Percentiles rank a stretch among this genome's conserved stretches.
Conservation (phyloP, 106 monocot species). For the Allium fistulosum region DNA sequence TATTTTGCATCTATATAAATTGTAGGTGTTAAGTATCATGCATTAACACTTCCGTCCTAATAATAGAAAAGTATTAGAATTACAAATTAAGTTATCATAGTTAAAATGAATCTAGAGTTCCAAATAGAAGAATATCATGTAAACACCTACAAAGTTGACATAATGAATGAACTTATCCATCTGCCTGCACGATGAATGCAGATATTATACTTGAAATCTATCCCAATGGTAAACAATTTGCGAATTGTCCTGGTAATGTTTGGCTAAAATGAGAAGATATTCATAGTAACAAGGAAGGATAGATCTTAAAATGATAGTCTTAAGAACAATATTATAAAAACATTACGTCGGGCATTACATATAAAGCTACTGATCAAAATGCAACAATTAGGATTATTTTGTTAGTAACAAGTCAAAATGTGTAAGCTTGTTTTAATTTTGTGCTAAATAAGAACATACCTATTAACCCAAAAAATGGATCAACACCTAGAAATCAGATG, state of each 20-base stretch:
- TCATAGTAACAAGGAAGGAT: too few relatives aligned
- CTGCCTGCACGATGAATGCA: conserved; percentile 76
- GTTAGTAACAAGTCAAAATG: too few relatives aligned
- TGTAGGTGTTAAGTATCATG: conserved; percentile 88
- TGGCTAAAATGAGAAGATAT: conserved; percentile 41
- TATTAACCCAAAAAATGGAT: too few relatives aligned
- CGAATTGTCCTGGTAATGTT: conserved; percentile 80
- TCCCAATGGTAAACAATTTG: conserved; percentile 94
- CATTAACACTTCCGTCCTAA: conserved; percentile 97
- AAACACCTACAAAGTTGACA: conserved; percentile 55
- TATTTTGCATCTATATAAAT: conserved; percentile 95
- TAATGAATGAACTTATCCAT: conserved; percentile 94
- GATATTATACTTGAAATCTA: conserved; percentile 94
- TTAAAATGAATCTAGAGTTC: background rate
- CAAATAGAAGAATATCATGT: background rate
- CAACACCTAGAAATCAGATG: too few relatives aligned
- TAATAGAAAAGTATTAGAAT: background rate
- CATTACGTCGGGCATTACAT: too few relatives aligned
- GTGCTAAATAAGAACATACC: too few relatives aligned
- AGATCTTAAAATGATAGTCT: too few relatives aligned
- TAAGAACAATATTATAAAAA: too few relatives aligned
- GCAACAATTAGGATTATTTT: too few relatives aligned
- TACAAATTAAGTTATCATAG: background rate
- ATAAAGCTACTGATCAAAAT: too few relatives aligned
- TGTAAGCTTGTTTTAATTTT: too few relatives aligned